Base-by-base conservation (phyloP, 768 basidiomycete species). In the Hygrocybe coccinea region DNA sequence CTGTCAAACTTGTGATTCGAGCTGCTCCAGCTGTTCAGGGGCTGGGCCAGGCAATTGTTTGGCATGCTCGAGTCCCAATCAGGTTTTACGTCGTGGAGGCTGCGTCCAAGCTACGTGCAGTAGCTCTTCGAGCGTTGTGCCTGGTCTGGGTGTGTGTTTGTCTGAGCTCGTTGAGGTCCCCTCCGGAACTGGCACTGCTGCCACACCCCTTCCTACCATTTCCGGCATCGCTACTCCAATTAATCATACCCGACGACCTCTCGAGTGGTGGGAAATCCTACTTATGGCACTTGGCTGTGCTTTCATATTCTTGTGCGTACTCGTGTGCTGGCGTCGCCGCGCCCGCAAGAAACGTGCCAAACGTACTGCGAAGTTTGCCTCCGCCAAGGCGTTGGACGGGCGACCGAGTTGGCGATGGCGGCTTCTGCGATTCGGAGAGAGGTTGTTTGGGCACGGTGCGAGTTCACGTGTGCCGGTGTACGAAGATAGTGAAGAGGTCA, bases 241-340 rank as follows among this genome's bases (percentile, higher is more conserved):
- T 53, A 50, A 69, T 61, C 15, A 63, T 52, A 24, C 61, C 17
- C 67, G 64, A 19, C 74, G 72, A 24, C 61, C 74, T 21, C 72
- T 91, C 8, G 71, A 74, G 56, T 91, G 90, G 89, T 91, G 89
- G 89, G 77, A 92, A 71, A 90, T 91, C 60, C 73, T 91, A 54
- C 79, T 91, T 54, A 91, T 91, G 87, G 75, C 84, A 0, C 79
- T 91, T 36, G 88, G 90, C 9, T 87, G 86, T 64, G 84, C 85
- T 14, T 87, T 91, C 69, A 84, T 91, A 69, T 84, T 89, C 65
- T 55, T 90, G 39, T 67, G 80, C 45, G 67, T 89, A 57, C 64
- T 91, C 57, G 77, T 82, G 74, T 78, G 76, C 60, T 91, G 85
- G 82, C 82, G 90, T 21, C 78, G 86, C 15, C 82, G 79, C 49